These are phyloP conservation scores for Cladosporium sp. DNA, from an alignment of 2,329 filamentous ascomycete genomes.

Conservation along the genomic window DNA sequence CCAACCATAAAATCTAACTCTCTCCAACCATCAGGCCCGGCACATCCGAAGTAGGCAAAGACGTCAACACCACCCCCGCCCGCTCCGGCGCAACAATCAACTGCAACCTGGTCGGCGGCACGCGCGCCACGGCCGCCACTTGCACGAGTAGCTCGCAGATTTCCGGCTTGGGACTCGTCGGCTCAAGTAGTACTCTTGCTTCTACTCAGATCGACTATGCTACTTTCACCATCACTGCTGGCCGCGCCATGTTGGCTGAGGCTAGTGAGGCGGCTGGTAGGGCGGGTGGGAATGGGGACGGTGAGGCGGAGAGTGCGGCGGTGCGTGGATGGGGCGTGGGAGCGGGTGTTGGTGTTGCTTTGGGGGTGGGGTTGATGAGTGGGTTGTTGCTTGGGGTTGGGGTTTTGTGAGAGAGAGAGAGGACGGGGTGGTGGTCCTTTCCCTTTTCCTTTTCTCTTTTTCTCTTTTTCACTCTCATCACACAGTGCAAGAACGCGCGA, in stretches of 20 bases:
- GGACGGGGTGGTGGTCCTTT: not conserved
- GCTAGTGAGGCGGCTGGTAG: not conserved
- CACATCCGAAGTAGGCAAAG: slow-evolving; percentile 14
- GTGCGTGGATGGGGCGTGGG: not conserved
- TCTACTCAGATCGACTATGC: slow-evolving; percentile 24
- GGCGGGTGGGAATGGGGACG: not conserved
- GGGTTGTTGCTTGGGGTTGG: not conserved
- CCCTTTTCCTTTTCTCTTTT: not conserved
- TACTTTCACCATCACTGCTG: slow-evolving; percentile 26
- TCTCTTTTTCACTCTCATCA: not conserved
- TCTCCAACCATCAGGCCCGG: slow-evolving; percentile 12
- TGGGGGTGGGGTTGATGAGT: not conserved
- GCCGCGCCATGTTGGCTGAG: slow-evolving; percentile 5
- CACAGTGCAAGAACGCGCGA: not conserved
- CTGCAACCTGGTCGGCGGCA: slow-evolving; percentile 24
- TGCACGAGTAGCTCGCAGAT: slow-evolving; percentile 22
- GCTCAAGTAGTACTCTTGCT: slow-evolving; percentile 26
- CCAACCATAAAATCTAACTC: too few relatives aligned
- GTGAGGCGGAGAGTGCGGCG: not conserved
- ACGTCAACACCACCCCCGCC: not conserved
- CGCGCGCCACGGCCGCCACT: slow-evolving; percentile 17
- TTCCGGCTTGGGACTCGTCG: slow-evolving; percentile 21
- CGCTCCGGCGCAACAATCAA: slow-evolving; percentile 17
- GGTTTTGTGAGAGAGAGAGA: not conserved
- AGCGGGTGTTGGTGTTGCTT: not conserved